Evolutionary conservation across 768 basidiomycete species (phyloP), one percentile per base, ranked within the genome.

Genomic region (Tylopilus plumbeoviolaceoides): DNA sequence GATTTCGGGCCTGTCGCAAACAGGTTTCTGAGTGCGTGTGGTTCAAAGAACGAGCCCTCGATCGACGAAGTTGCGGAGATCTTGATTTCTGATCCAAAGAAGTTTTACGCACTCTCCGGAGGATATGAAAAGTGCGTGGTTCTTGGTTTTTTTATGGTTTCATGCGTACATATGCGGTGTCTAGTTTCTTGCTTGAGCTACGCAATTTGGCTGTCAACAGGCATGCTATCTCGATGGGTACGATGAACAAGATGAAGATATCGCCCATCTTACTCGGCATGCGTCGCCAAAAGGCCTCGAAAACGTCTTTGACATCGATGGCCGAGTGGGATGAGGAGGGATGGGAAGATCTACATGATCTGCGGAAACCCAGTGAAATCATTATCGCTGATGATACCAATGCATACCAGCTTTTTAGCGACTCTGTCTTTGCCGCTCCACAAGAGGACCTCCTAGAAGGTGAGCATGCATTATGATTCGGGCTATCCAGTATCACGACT

Each of bases 171-270:
- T 30, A 33, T 17, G 39, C 11, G 21, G 23, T 9, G n/a, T 5
- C 7, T 17, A 95, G 93, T 59, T 95, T 88, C 65, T 73, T 94
- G 25, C 72, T 75, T 3, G 92, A 95, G 64, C 75, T 98, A 4
- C 83, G 92, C 12, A 88, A 92, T 53, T 77, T 98, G 44, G 89
- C 91, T 17, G 77, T 92, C 39, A 93, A 94, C 58, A 65, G 72
- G 54, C 66, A 72, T 11, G 72, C 75, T 15, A 71, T 79, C 11
- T 64, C 85, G 15, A 75, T 80, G 2, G 68, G 73, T 1, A 68
- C 70, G 5, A 62, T 82, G 28, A 70, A 64, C 14, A 78, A 78
- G 45, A 89, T 99, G 89, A 87, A 80, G 65, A 75, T 70, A 39
- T 69, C 84, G 0, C 75, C 91, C 0, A 81, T 93, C 48, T 72